Base-by-base conservation (phyloP, 352 stramenopile species). In the Salisapilia sapeloensis region DNA sequence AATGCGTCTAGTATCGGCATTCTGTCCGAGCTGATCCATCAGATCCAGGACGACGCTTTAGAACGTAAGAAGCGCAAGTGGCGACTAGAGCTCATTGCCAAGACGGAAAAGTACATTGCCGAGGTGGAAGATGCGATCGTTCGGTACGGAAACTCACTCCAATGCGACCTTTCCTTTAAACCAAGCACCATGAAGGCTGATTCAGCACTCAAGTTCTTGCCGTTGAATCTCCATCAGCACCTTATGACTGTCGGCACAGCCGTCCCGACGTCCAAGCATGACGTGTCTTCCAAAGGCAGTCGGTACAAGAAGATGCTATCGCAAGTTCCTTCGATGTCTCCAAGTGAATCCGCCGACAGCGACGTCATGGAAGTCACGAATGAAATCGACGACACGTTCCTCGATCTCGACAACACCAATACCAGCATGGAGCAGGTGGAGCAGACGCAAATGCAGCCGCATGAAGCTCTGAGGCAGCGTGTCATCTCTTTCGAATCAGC, bases 121-220 rank as follows among this genome's bases (percentile, higher is more conserved):
- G 53, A 81, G 24, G 65, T 86, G 6, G 64, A 84, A 33, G 65
- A 76, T 15, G 67, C 67, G 4, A 84, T 91, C 34, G 24, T 83
- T 17, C 50, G 65, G 8, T 90, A 86, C 23, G 69, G 64, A n/a
- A 46, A 59, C 19, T 60, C 59, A 11, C 61, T 79, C 22, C 65
- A 84, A 17, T 63, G 44, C 0, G 69, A 66, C 1, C 46, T 85
- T 14, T 85, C 66, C 10, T 91, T 91, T 29, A 91, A 91, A 42
- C 75, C 75, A 6, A 85, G 67, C 37, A 91, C 75, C 2, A 87
- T 83, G 63, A 91, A 91, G 56, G 70, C 69, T 7, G 69, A 91
- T 46, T 51, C 65, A 0, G 56, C 65, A 23, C 45, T 91, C 14
- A 57, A 71, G 28, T 91, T 85, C 29, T 30, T 91, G 14, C 65